These are phyloP conservation scores for Conoideocrella luteorostrata DNA, from an alignment of 2,329 filamentous ascomycete species.

Conservation along the genomic window DNA sequence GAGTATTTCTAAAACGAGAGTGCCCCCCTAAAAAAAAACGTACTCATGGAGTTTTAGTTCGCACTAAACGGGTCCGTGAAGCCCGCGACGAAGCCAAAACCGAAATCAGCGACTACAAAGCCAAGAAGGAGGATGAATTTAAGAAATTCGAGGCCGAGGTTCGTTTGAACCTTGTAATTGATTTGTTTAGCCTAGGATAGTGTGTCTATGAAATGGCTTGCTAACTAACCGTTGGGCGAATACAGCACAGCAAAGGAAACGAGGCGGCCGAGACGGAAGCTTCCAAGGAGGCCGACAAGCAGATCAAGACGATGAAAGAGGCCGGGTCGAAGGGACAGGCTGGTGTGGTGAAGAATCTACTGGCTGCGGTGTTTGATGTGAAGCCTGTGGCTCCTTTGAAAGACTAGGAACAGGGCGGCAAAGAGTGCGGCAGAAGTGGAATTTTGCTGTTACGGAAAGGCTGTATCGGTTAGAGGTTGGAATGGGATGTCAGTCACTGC, in stretches of 20 bases:
- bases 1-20: too few relatives aligned
- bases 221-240: background rate
- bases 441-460: too few relatives aligned
- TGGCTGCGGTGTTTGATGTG: conserved; percentile 79
- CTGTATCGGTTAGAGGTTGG: too few relatives aligned
- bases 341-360: conserved; percentile 74
- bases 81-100: conserved; percentile 95
- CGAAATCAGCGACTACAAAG: conserved; percentile 90
- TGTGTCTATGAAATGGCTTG: too few relatives aligned
- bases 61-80: conserved; percentile 95
- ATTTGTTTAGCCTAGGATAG: background rate
- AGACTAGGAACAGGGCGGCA: conserved; percentile 18
- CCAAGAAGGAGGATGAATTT: conserved; percentile 87
- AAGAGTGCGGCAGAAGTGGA: too few relatives aligned
- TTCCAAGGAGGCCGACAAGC: conserved; percentile 69
- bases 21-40: background rate
- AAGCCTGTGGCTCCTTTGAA: conserved; percentile 54
- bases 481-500: too few relatives aligned
- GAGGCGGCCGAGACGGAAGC: conserved; percentile 69
- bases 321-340: conserved; percentile 74
- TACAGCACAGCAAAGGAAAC: conserved; percentile 87
- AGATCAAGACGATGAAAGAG: conserved; percentile 75
- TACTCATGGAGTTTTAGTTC: conserved; percentile 35
- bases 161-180: conserved; percentile 12
- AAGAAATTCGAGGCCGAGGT: conserved; percentile 82